A percentile compares a stretch with the other conserved stretches of the same genome.
These are phyloP conservation scores for Vicia sativa DNA, from an alignment of 306 rosid genomes.

Conservation along the genomic window DNA sequence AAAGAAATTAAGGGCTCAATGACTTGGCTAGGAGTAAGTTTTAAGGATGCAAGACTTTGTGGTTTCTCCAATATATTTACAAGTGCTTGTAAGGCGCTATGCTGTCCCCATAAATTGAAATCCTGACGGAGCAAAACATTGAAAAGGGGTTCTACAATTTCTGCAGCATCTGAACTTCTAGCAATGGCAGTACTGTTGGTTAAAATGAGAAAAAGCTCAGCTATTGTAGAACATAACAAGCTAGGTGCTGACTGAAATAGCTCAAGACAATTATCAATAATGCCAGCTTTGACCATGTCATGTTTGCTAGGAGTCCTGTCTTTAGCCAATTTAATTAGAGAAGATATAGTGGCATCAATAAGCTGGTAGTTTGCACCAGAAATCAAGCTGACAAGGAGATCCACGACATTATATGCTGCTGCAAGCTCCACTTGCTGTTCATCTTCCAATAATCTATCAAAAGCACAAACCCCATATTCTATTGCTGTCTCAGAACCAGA, in stretches of 20 bases:
- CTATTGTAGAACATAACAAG: constrained; percentile 88
- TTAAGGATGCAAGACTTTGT: constrained; percentile 85
- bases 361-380: constrained; percentile 77
- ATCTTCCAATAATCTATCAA: constrained; percentile 87
- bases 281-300: constrained; percentile 85
- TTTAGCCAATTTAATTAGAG: constrained; percentile 88
- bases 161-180: constrained; percentile 85
- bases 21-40: constrained; percentile 95
- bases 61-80: constrained; percentile 99
- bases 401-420: constrained; percentile 67
- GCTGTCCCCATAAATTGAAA: constrained; percentile 95
- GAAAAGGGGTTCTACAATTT: constrained; percentile 94
- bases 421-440: constrained; percentile 87
- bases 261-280: constrained; percentile 76
- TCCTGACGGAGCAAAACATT: constrained; percentile 80
- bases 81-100: constrained; percentile 96
- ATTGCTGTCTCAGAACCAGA: constrained; percentile 63
- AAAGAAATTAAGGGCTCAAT: constrained; percentile 89
- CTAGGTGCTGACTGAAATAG: constrained; percentile 78
- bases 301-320: constrained; percentile 82
- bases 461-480: constrained; percentile 87
- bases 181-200: constrained; percentile 92
- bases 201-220: constrained; percentile 90
- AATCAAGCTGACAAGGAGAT: constrained; percentile 83
- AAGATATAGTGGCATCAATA: constrained; percentile 74